Evolutionary conservation across 768 basidiomycete species (phyloP), one percentile per base, ranked within the genome.

Genomic region (Lentinula lateritia): DNA sequence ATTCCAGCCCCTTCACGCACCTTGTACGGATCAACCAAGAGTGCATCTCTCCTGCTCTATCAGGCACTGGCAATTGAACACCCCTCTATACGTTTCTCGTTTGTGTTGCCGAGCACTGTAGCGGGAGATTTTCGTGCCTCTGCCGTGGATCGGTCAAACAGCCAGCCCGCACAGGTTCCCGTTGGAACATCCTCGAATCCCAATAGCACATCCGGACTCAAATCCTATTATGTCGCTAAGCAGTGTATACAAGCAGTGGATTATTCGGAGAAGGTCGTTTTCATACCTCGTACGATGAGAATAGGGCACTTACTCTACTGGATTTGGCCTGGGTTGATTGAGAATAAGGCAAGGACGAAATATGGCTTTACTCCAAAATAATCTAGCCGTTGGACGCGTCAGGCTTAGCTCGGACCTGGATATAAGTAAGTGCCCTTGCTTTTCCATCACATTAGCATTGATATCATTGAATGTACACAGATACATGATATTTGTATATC

Each of bases 1-100:
- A 86, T 95, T 39, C 91, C 95, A 2, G 85, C 94, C 0, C 95
- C 95, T 0, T 93, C 91, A 0, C 87, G 95, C 6, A 76, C 91
- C 0, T 74, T 98, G 39, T 98, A 98, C 69, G 85, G 82, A 0
- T 85, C 93, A 3, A 91, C 89, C 9, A 97, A 98, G 71, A 79
- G 88, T 2, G 90, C 93, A 0, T 85, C 89, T 1, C 81, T 92
- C 34, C 64, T 88, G 5, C 84, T 95, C 60, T 93, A 86, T 71
- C 90, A 91, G 71, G 79, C 88, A 0, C 83, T 94, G 36, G 76
- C 92, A 4, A 89, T 93, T 62, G 93, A 94, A 65, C 88, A 93
- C 63, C 89, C 90, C 6, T 68, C 72, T 2, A 83, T 95, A 65
- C 50, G 73, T 0, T 93, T 92, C 71, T 78, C 85, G 0, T 76